These are phyloP conservation scores for Physcia stellaris DNA, from an alignment of 495 filamentous ascomycete species.

Conservation along the genomic window DNA sequence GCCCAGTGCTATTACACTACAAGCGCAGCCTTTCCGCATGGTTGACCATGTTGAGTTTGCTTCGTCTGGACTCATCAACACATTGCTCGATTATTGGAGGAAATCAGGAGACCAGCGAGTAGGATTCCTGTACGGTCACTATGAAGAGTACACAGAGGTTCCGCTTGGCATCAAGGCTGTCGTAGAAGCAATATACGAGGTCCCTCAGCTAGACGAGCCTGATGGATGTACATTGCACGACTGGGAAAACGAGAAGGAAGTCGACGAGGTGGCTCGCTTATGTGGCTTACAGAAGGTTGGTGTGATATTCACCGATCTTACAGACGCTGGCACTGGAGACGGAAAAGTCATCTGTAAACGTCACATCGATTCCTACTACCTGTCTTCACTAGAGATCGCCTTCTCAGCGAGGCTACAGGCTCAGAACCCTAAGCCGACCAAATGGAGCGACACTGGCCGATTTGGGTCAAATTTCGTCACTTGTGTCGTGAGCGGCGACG, in stretches of 20 bases:
- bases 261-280: constrained; percentile 65
- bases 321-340: constrained; percentile 67
- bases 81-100: constrained; percentile 83
- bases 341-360: constrained; percentile 87
- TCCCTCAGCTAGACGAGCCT: constrained; percentile 79
- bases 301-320: constrained; percentile 88
- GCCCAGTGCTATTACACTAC: constrained; percentile 89
- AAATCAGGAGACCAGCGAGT: constrained; percentile 64
- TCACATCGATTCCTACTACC: constrained; percentile 87
- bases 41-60: constrained; percentile 98
- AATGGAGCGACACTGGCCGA: constrained; percentile 90
- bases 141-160: constrained; percentile 83
- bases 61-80: constrained; percentile 65
- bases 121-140: constrained; percentile 84
- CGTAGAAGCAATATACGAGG: constrained; percentile 95
- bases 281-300: constrained; percentile 87
- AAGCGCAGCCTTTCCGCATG: constrained; percentile 91
- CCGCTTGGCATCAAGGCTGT: constrained; percentile 92
- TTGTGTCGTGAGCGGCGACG: constrained; percentile 84
- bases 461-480: constrained; percentile 98
- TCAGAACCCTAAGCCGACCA: constrained; percentile 75
- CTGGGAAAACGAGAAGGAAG: constrained; percentile 76
- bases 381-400: constrained; percentile 81
- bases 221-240: constrained; percentile 79
- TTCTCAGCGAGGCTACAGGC: constrained; percentile 84